A percentile compares a stretch with the other conserved stretches of the same genome.
Conservation (phyloP, 2,329 filamentous ascomycete species). For the Myotisia sp. region DNA sequence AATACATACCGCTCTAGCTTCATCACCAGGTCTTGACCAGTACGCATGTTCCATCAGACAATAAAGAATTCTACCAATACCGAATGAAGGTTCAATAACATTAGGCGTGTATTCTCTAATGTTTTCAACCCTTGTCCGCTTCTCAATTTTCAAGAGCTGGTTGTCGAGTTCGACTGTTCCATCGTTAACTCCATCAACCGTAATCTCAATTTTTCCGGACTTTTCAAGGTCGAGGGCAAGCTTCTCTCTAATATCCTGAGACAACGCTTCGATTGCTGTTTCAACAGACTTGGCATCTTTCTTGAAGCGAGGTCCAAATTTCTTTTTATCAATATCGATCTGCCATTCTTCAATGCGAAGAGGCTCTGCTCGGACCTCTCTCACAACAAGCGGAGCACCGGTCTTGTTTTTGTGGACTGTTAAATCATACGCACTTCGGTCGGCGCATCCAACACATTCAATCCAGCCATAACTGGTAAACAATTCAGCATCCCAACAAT, state of each 20-base stretch:
- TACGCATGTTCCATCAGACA: constrained; percentile 86
- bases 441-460: constrained; percentile 93
- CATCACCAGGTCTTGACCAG: constrained; percentile 77
- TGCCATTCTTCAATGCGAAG: constrained; percentile 74
- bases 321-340: constrained; percentile 82
- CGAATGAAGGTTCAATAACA: constrained; percentile 93
- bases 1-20: constrained; percentile 69
- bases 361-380: constrained; percentile 66
- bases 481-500: constrained; percentile 97
- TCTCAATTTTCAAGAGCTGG: constrained; percentile 72
- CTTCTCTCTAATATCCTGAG: constrained; percentile 69
- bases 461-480: constrained; percentile 91
- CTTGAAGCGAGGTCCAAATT: constrained; percentile 89
- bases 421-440: constrained; percentile 88
- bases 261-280: constrained; percentile 57
- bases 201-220: constrained; percentile 60
- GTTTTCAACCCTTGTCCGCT: constrained; percentile 67
- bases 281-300: constrained; percentile 83
- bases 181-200: constrained; percentile 51
- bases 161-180: constrained; percentile 67
- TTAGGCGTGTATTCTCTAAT: constrained; percentile 86
- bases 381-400: constrained; percentile 68
- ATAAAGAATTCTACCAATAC: constrained; percentile 90
- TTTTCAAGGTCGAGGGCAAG: constrained; percentile 59
- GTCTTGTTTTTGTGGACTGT: constrained; percentile 89